These are phyloP conservation scores for Pleurotus djamor DNA, from an alignment of 768 basidiomycete genomes.

Conservation along the genomic window DNA sequence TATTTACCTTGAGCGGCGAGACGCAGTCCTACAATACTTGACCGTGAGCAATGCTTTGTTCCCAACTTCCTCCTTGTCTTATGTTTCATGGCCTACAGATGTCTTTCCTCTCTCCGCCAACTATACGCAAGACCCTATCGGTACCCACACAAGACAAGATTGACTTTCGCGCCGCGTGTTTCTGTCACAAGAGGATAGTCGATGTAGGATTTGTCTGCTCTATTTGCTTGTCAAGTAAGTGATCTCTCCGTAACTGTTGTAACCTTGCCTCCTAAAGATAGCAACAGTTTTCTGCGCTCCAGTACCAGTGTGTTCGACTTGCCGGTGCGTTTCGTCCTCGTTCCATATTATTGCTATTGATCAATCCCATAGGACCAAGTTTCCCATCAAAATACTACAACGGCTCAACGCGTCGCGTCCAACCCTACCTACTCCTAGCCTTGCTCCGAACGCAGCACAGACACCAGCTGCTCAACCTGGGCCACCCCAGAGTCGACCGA, in stretches of 20 bases:
- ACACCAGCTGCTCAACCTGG: conserved; percentile 22
- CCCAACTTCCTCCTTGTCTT: conserved; percentile 1
- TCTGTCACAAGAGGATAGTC: conserved; percentile 97
- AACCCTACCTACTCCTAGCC: conserved; percentile 19
- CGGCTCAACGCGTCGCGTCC: conserved; percentile 68
- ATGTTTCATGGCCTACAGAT: conserved; percentile 49
- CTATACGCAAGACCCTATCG: conserved; percentile 73
- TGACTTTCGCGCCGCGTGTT: conserved; percentile 97
- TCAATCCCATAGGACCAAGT: conserved; percentile 69
- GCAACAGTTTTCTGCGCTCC: conserved; percentile 90
- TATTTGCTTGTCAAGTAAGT: conserved; percentile 95
- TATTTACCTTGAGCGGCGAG: conserved; percentile 76
- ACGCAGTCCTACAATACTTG: conserved; percentile 90
- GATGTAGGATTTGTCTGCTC: conserved; percentile 98
- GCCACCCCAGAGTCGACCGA: conserved; percentile 20
- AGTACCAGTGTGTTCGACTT: conserved; percentile 90
- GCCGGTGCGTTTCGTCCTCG: conserved; percentile 58
- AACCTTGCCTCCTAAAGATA: conserved; percentile 8
- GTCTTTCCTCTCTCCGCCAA: conserved; percentile 58
- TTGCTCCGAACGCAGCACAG: conserved; percentile 4
- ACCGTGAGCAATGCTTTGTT: conserved; percentile 44
- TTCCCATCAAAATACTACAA: conserved; percentile 90
- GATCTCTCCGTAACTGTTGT: background rate
- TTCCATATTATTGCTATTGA: background rate
- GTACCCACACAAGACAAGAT: conserved; percentile 93